Percentiles rank a stretch among this genome's conserved stretches.
Evolutionary conservation across 23 red algal species (phyloP).

Genomic region (Gracilaria domingensis): DNA sequence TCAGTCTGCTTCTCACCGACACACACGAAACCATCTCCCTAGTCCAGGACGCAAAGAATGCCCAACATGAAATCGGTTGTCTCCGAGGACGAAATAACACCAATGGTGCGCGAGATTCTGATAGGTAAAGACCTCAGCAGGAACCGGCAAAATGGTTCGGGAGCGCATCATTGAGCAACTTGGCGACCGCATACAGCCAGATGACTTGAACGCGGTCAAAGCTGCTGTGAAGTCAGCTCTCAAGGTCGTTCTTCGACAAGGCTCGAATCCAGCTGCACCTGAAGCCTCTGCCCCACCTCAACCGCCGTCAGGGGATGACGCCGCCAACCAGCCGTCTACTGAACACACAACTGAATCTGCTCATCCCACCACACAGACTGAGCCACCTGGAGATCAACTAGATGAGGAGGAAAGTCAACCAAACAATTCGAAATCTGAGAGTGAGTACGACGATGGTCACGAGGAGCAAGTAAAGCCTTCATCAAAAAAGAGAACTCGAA

Average conservation of each 20-base stretch:
- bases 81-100: slow-evolving; percentile 36
- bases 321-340: not conserved
- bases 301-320: not conserved
- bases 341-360: not conserved
- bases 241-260: slow-evolving; percentile 13
- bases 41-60: not conserved
- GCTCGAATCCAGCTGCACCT: not conserved
- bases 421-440: not conserved
- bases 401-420: not conserved
- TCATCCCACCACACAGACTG: not conserved
- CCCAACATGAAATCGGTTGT: not conserved
- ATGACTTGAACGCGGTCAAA: not conserved
- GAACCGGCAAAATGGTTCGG: slow-evolving; percentile 64
- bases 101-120: slow-evolving; percentile 52
- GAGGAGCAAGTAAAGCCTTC: not conserved
- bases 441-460: not conserved
- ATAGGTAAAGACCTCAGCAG: slow-evolving; percentile 60
- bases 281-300: not conserved
- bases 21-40: not conserved
- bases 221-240: slow-evolving; percentile 22
- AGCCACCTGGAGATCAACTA: not conserved
- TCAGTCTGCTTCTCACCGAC: not conserved
- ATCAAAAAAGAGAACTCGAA: not conserved
- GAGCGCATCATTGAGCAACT: slow-evolving; percentile 32
- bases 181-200: slow-evolving; percentile 16